A percentile compares a stretch with the other conserved stretches of the same genome.
phyloP scores from a whole-genome alignment of 495 filamentous ascomycete species.

The Trichocladium antarcticum region DNA sequence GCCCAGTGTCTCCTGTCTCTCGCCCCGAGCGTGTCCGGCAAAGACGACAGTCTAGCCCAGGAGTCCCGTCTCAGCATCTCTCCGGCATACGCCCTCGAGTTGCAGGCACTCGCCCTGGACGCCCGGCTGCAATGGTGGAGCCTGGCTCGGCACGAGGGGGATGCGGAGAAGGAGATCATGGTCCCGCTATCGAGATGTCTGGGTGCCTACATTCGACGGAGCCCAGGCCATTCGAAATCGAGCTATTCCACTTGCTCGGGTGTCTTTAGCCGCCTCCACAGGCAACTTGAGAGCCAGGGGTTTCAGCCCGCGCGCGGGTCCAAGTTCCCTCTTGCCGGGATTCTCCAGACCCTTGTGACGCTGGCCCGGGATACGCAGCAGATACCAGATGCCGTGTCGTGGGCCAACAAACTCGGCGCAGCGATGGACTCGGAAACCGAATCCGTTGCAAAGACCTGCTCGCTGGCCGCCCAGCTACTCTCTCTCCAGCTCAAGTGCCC shows the following conservation, averaged over 20 bases:
- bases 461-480: slow-evolving; percentile 35
- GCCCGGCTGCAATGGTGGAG: slow-evolving; percentile 60
- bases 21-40: slow-evolving; percentile 44
- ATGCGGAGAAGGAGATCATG: slow-evolving; percentile 57
- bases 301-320: slow-evolving; percentile 18
- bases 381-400: slow-evolving; percentile 37
- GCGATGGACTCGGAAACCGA: slow-evolving; percentile 26
- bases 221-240: slow-evolving; percentile 29
- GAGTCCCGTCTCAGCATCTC: slow-evolving; percentile 43
- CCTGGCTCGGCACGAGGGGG: slow-evolving; percentile 54
- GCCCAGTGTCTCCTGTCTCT: slow-evolving; percentile 57
- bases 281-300: slow-evolving; percentile 20
- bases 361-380: slow-evolving; percentile 37
- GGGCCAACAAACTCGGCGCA: slow-evolving; percentile 34
- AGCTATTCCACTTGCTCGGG: slow-evolving; percentile 29
- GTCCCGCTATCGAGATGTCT: slow-evolving; percentile 59
- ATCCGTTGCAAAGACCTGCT: slow-evolving; percentile 35
- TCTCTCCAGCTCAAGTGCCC: slow-evolving; percentile 34
- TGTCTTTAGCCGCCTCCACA: slow-evolving; percentile 17
- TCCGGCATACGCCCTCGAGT: slow-evolving; percentile 46
- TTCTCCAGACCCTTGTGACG: slow-evolving; percentile 32
- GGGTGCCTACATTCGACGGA: slow-evolving; percentile 47
- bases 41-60: slow-evolving; percentile 39
- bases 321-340: slow-evolving; percentile 24
- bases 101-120: slow-evolving; percentile 59